Percentiles rank a stretch among this genome's conserved stretches.
Evolutionary conservation across 306 rosid genomes (phyloP).

Genomic region (Sindora glabra): DNA sequence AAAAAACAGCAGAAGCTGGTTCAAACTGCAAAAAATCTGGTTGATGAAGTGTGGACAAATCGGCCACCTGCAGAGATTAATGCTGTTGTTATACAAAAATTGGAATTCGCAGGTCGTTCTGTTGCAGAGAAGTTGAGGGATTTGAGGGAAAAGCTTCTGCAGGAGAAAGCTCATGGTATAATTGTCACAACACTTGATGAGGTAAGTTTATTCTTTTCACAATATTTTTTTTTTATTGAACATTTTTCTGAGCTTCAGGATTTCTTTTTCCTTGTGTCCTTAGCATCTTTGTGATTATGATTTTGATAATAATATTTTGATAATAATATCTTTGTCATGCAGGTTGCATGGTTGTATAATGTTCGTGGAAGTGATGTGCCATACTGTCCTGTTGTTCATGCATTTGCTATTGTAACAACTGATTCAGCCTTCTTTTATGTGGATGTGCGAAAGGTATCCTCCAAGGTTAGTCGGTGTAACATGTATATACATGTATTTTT

Average conservation of each 20-base stretch:
- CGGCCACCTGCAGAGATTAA: constrained; percentile 55
- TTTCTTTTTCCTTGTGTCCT: neutral
- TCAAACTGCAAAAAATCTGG: constrained; percentile 70
- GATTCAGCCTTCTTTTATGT: constrained; percentile 72
- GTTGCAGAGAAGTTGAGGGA: constrained; percentile 67
- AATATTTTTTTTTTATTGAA: neutral
- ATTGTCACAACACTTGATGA: constrained; percentile 84
- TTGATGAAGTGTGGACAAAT: constrained; percentile 84
- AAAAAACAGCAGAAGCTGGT: constrained; percentile 74
- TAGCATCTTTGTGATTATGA: constrained; percentile 6
- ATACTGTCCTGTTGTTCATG: constrained; percentile 87
- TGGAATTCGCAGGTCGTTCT: constrained; percentile 75
- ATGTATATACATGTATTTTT: neutral
- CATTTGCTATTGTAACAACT: constrained; percentile 71
- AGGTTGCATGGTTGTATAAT: constrained; percentile 97
- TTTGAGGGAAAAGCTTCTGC: constrained; percentile 56
- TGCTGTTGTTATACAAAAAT: constrained; percentile 55
- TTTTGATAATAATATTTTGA: neutral
- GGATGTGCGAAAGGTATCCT: constrained; percentile 69
- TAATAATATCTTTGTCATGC: constrained; percentile 17
- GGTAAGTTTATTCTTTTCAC: constrained; percentile 34
- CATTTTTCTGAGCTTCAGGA: neutral
- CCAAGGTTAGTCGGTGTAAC: constrained; percentile 59
- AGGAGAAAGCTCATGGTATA: constrained; percentile 57
- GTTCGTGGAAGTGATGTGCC: constrained; percentile 93